phyloP scores from a whole-genome alignment of 805 yeast genomes.

The Deakozyma indianensis region DNA sequence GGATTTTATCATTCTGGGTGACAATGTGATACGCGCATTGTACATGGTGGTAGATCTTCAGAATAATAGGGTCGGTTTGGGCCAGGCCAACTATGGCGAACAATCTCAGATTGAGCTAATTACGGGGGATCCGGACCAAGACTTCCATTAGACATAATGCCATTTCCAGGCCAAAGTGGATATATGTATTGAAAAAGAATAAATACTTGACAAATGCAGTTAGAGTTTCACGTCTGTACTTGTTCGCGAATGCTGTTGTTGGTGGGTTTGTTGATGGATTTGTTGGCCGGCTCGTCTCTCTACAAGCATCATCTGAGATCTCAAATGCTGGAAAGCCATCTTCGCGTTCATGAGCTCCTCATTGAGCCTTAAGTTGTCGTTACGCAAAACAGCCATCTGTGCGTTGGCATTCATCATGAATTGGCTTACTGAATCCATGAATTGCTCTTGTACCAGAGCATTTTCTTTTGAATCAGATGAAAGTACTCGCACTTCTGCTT shows the following conservation, averaged over 20 bases:
- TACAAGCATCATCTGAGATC: neutral
- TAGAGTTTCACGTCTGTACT: neutral
- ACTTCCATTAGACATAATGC: neutral
- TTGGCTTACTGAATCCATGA: neutral
- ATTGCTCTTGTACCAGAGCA: neutral
- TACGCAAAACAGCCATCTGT: neutral
- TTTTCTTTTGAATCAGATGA: too few relatives aligned
- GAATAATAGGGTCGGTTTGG: conserved; percentile 38
- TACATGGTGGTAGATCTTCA: conserved; percentile 54
- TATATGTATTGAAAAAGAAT: too few relatives aligned
- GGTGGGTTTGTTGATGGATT: neutral
- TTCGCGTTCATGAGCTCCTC: neutral
- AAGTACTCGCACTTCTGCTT: too few relatives aligned
- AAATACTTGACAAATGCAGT: neutral
- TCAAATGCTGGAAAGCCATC: neutral
- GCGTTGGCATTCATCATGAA: neutral
- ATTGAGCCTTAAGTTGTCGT: neutral
- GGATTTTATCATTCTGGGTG: conserved; percentile 39
- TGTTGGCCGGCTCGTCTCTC: neutral
- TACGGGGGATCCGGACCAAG: conserved; percentile 6
- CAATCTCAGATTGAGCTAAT: conserved; percentile 15
- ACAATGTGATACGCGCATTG: conserved; percentile 41
- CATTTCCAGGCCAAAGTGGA: too few relatives aligned
- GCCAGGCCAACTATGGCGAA: conserved; percentile 23
- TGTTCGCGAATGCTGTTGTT: neutral